Base-by-base conservation (phyloP, 2,329 filamentous ascomycete genomes). In the Trichoderma sp. region DNA sequence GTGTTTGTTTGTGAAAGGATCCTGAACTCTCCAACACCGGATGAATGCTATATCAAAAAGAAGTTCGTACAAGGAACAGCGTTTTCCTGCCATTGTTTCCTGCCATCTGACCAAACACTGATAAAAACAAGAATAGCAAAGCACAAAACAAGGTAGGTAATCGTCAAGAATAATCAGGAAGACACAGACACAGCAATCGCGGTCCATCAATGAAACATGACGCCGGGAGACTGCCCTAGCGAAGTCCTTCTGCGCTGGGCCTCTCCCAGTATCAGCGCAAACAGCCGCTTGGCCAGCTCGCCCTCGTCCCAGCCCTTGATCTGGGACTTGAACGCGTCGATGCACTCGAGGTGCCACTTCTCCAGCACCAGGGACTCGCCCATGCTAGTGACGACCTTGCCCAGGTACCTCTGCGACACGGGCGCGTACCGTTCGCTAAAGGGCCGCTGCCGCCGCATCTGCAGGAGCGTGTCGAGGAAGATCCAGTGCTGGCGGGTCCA, bases 281-380 rank as follows among this genome's bases (percentile, higher is more conserved):
- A 86, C 24, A 88, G 72, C 51, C 85, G 74, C 75, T 82, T 85
- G 10, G 80, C 80, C 7, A 88, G 72, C 12, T 73, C 74, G 7
- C 69, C 75, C 68, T 82, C 83, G 24, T 81, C 79, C 83, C 84
- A 87, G 10, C 76, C 78, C 19, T 79, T 80, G 3, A 84, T 77
- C 65, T 81, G 77, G 14, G 71, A 71, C 64, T 74, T 75, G 69
- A 87, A 87, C 3, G 81, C 84, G 65, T 85, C 81, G 26, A 87
- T 79, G 62, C 86, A 79, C 66, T 87, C 84, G 19, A 87, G 73
- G 66, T 88, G 85, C 84, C 84, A 87, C 64, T 77, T 72, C 73
- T 85, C 79, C 19, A 88, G 75, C 24, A 76, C 67, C 75, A 87
- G 76, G 5, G 74, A 73, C 71, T 80, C 76, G 52, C 79, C 81